Base-by-base conservation (phyloP, 192 early-diverging fungal species). In the Backusella circina region DNA sequence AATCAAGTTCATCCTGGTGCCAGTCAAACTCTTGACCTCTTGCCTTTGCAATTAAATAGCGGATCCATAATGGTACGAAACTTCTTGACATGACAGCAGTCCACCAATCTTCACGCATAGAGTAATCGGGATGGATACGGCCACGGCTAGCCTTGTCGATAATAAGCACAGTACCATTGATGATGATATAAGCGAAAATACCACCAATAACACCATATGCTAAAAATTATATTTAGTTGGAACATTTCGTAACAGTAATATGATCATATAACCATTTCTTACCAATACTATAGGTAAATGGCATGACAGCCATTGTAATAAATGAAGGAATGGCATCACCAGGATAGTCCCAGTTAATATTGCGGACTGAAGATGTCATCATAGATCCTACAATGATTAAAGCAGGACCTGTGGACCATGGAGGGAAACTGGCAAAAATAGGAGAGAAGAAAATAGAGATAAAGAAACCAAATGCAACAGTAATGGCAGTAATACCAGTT, bases 341-440 rank as follows among this genome's bases (percentile, higher is more conserved):
- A 47, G 91, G 79, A 79, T 93, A 93, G 66, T 89, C 84, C 87
- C 91, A 95, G 83, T 95, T 95, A 76, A 95, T 90, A 61, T 91
- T 81, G 1, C 85, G 79, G 16, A 93, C 85, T 28, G 84, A 86
- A 23, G 88, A 83, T 67, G 89, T 86, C 94, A 95, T 95, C 90
- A 95, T 84, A 2, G 89, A 90, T 33, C 94, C 94, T 5, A 95
- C 91, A 47, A 90, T 72, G 38, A 95, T 89, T 67, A 95, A 82
- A 7, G 94, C 94, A 0, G 94, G 93, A 0, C 93, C 93, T 0
- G 94, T 94, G 16, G 94, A 90, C 92, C 93, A 94, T 1, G 93
- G 91, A 38, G 93, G 94, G 79, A 95, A 91, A 13, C 88, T 87
- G 1, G 93, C 93, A 79, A 94, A 93, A 75, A 95, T 93, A 30